phyloP scores from a whole-genome alignment of 176 grass and related monocot species.

The Aegilops speltoides region DNA sequence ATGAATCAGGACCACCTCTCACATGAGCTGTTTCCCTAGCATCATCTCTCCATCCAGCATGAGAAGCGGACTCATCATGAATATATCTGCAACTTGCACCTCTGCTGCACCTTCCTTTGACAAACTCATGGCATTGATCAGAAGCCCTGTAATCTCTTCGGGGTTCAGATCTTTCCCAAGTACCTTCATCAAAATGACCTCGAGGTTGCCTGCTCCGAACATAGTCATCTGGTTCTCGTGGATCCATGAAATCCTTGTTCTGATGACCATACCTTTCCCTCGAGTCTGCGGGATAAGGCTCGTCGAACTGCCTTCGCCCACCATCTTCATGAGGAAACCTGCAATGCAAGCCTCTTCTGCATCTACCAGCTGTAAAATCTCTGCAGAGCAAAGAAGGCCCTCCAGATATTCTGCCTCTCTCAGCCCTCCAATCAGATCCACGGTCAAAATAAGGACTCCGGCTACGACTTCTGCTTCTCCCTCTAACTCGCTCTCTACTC shows the following conservation, averaged over 20 bases:
- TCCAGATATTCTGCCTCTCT: conserved; percentile 59
- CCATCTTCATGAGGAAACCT: conserved; percentile 84
- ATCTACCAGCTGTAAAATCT: conserved; percentile 83
- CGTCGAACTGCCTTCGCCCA: conserved; percentile 45
- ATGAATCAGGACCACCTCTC: conserved; percentile 57
- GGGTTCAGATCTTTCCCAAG: conserved; percentile 60
- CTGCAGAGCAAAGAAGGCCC: conserved; percentile 57
- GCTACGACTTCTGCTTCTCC: conserved; percentile 69
- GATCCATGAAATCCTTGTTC: conserved; percentile 56
- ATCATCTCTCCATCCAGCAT: conserved; percentile 71
- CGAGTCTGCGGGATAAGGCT: conserved; percentile 42
- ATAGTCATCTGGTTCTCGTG: conserved; percentile 66
- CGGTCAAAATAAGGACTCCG: conserved; percentile 69
- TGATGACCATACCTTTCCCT: conserved; percentile 54
- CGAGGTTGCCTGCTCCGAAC: conserved; percentile 41
- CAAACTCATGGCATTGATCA: conserved; percentile 83
- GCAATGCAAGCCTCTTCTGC: conserved; percentile 77
- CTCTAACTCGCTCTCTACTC: conserved; percentile 45
- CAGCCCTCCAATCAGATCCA: conserved; percentile 55
- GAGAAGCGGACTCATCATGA: conserved; percentile 71
- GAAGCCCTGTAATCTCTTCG: conserved; percentile 48
- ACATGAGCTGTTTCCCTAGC: conserved; percentile 44
- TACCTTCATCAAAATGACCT: conserved; percentile 59
- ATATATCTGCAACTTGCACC: conserved; percentile 66
- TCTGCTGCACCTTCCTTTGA: conserved; percentile 73